Base-by-base conservation (phyloP, 1,284 basidiomycete genomes). In the Xanthoconium separans region DNA sequence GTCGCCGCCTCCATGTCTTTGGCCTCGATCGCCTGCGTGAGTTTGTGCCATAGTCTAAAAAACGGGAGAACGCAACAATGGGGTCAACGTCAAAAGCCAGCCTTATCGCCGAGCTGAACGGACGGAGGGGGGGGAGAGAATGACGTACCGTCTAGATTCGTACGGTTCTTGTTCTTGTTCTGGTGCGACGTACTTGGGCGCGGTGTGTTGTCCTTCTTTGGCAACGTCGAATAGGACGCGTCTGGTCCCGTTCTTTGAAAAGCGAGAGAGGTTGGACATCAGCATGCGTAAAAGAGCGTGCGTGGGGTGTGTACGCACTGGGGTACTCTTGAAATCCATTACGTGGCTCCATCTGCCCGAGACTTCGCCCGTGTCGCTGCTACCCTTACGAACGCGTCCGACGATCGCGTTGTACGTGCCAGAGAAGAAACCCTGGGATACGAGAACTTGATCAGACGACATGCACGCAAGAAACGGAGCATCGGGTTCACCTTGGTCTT, bases 1-100 rank as follows among this genome's bases (percentile, higher is more conserved):
- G 95, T 98, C 12, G 97, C 97, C 24, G 85, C 89, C 64, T 95
- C 93, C 89, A 98, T 95, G 70, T 99, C 93, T 66, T 89, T 92
- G 43, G 78, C 77, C 49, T 82, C 74, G 73, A 99, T 98, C 18
- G 95, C 97, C 24, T 83, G 77, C 16, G 96, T 99, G 41, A 99
- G 78, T 52, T 87, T 82, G 39, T 77, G 68, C 96, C 96, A 99
- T 48, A 98, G 73, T 61, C 91, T 89, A 30, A 3, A 34, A 16
- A 39, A 18, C 4, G 18, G 13, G 7, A 4, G 22, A 18, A 37
- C n/a, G 36, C n/a, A n/a, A 13, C 2, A 13, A n/a, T 27, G 27
- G 27, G 3, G 27, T 27, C 27, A 5, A 37, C n/a, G 9, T 41
- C 20, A 5, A 6, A 15, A 8, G 27, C 27, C 27, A 22, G 22